phyloP scores from a whole-genome alignment of 2,329 filamentous ascomycete genomes.

The Pseudogymnoascus sp. region DNA sequence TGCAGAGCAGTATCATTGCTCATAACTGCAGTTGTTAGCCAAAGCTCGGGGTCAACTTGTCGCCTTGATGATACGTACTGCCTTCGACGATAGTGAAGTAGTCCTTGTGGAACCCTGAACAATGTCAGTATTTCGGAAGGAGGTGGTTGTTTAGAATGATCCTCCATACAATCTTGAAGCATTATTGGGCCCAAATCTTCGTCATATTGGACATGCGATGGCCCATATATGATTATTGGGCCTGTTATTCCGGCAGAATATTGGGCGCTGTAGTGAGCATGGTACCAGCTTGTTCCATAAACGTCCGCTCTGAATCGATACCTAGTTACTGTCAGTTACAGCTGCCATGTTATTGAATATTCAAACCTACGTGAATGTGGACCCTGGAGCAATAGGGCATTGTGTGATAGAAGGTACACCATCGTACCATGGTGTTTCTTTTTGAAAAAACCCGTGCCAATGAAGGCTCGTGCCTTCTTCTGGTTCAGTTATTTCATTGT shows the following conservation, averaged over 20 bases:
- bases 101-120: constrained; percentile 26
- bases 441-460: constrained; percentile 42
- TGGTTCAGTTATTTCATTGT: constrained; percentile 27
- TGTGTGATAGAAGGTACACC: constrained; percentile 46
- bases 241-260: constrained; percentile 47
- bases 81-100: constrained; percentile 41
- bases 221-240: constrained; percentile 55
- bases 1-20: constrained; percentile 18
- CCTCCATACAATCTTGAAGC: neutral
- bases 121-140: neutral
- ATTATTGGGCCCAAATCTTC: constrained; percentile 46
- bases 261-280: constrained; percentile 49
- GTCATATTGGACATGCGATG: constrained; percentile 52
- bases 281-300: constrained; percentile 52
- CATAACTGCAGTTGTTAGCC: constrained; percentile 22
- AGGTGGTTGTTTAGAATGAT: neutral
- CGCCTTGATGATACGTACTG: constrained; percentile 32
- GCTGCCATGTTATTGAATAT: neutral
- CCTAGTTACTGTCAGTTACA: constrained; percentile 18
- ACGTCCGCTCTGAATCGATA: constrained; percentile 25
- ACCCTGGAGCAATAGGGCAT: constrained; percentile 54
- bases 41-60: constrained; percentile 32
- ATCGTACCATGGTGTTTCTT: constrained; percentile 35
- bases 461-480: constrained; percentile 42
- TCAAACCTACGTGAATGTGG: neutral